Evolutionary conservation across 345 rosid species (phyloP).

Genomic region (Citrus medica): DNA sequence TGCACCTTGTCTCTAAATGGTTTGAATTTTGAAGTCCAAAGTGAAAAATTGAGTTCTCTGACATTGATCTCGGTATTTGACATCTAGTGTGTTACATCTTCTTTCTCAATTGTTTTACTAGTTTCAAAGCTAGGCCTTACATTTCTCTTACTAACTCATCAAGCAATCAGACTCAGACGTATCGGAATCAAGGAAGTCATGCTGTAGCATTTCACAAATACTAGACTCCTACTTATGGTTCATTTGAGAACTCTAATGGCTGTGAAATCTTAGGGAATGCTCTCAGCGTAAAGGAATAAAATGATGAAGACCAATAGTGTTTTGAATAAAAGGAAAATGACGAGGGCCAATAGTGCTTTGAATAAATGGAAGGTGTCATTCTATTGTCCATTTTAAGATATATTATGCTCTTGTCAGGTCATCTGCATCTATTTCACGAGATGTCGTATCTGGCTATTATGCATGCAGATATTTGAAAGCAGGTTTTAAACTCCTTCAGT

Average conservation of each 20-base stretch:
- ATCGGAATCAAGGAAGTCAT: background rate
- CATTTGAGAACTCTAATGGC: background rate
- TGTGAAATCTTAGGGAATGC: background rate
- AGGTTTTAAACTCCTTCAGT: background rate
- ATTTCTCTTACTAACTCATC: background rate
- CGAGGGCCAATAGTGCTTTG: background rate
- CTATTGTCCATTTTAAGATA: background rate
- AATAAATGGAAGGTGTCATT: background rate
- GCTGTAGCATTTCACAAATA: background rate
- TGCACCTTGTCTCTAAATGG: background rate
- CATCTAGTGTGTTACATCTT: background rate
- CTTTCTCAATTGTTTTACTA: background rate
- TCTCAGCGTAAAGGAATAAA: background rate
- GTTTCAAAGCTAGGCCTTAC: background rate
- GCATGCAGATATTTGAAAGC: background rate
- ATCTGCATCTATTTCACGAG: background rate
- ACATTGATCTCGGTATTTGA: background rate
- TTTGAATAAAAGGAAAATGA: background rate
- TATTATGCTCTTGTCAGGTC: background rate
- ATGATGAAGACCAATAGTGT: background rate
- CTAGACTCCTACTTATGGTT: background rate
- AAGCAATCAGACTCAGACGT: background rate
- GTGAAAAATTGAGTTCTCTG: background rate
- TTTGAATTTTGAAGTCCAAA: background rate
- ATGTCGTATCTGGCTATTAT: background rate